Percentiles rank a stretch among this genome's conserved stretches.
phyloP scores from a whole-genome alignment of 345 rosid species.

The Murraya paniculata region DNA sequence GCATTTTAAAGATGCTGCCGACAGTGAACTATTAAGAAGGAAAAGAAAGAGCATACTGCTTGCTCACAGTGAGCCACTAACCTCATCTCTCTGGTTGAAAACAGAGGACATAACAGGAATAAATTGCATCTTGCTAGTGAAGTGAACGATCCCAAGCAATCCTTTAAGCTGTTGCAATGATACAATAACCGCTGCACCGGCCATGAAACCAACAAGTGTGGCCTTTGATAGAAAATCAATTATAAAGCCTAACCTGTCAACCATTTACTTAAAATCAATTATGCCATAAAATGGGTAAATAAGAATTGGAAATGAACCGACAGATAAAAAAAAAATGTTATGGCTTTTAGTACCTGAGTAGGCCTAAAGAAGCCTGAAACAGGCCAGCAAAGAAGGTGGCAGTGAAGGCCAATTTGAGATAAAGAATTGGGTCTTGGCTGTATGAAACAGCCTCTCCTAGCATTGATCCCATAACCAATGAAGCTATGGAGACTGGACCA shows the following conservation, averaged over 20 bases:
- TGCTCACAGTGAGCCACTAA: slow-evolving; percentile 19
- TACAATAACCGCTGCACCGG: slow-evolving; percentile 95
- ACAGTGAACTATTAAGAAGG: not conserved
- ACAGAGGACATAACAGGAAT: slow-evolving; percentile 73
- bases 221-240: slow-evolving; percentile 98
- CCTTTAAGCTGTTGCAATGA: slow-evolving; percentile 94
- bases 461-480: slow-evolving; percentile 97
- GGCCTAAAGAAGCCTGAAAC: slow-evolving; percentile 87
- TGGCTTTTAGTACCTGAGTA: slow-evolving; percentile 53
- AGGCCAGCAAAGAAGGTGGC: slow-evolving; percentile 96
- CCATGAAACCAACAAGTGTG: slow-evolving; percentile 92
- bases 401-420: slow-evolving; percentile 86
- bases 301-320: not conserved
- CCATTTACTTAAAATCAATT: slow-evolving; percentile 7
- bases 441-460: slow-evolving; percentile 71
- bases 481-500: slow-evolving; percentile 97
- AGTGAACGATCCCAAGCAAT: slow-evolving; percentile 91
- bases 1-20: not conserved
- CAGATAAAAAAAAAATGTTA: not conserved
- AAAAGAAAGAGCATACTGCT: not conserved
- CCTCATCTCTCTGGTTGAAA: slow-evolving; percentile 60
- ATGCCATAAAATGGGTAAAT: not conserved
- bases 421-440: slow-evolving; percentile 56
- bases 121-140: slow-evolving; percentile 84
- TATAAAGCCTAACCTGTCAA: slow-evolving; percentile 83